A percentile compares a stretch with the other conserved stretches of the same genome.
These are phyloP conservation scores for Ophiostoma piceae DNA, from an alignment of 2,329 filamentous ascomycete species.

Conservation along the genomic window DNA sequence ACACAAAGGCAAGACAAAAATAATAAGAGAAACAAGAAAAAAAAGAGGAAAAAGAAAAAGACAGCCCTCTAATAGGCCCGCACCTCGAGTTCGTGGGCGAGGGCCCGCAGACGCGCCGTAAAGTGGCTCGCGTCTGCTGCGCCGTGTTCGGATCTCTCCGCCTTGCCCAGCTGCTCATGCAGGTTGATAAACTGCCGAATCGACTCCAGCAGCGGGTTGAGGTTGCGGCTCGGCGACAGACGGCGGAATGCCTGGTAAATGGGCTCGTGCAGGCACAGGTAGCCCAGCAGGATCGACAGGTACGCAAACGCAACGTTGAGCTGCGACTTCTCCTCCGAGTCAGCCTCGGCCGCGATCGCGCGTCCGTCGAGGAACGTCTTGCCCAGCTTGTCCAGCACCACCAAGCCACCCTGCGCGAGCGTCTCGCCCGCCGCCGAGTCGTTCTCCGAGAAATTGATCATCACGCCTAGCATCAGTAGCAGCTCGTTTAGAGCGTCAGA, in stretches of 20 bases:
- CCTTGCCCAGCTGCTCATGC: slow-evolving; percentile 46
- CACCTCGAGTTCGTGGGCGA: slow-evolving; percentile 38
- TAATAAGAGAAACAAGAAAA: not conserved
- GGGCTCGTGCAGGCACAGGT: slow-evolving; percentile 58
- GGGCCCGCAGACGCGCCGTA: slow-evolving; percentile 37
- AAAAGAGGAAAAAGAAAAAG: not conserved
- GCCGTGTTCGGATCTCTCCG: slow-evolving; percentile 35
- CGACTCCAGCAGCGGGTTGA: slow-evolving; percentile 45
- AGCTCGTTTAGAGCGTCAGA: slow-evolving; percentile 60
- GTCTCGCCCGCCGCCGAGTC: slow-evolving; percentile 55
- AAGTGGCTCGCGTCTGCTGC: slow-evolving; percentile 33
- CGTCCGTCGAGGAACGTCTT: slow-evolving; percentile 63
- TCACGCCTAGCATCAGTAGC: slow-evolving; percentile 70
- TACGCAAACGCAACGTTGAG: slow-evolving; percentile 83
- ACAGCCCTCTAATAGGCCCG: slow-evolving; percentile 13
- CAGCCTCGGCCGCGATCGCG: slow-evolving; percentile 63
- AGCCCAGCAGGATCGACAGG: slow-evolving; percentile 76
- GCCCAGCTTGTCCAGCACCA: slow-evolving; percentile 49
- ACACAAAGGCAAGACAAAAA: not conserved
- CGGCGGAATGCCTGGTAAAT: slow-evolving; percentile 42
- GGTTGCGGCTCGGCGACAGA: slow-evolving; percentile 41
- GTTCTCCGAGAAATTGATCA: slow-evolving; percentile 85
- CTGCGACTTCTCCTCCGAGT: slow-evolving; percentile 68
- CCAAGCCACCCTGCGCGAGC: slow-evolving; percentile 38
- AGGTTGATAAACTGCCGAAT: slow-evolving; percentile 52